Percentiles rank a stretch among this genome's conserved stretches.
phyloP scores from a whole-genome alignment of 805 yeast genomes.

The Saturnispora silvae region DNA sequence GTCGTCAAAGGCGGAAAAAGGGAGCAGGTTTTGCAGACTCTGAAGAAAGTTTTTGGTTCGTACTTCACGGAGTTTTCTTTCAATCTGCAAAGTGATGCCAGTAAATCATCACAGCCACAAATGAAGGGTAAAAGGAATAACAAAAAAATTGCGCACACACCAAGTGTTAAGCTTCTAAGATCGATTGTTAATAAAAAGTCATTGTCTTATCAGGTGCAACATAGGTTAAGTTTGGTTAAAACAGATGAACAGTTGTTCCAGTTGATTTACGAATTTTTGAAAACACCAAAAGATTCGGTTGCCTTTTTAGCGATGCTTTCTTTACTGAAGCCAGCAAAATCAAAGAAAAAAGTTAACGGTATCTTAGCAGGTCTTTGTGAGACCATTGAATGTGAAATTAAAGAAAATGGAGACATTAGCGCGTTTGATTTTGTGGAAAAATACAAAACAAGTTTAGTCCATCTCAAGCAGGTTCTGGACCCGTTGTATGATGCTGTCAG shows the following conservation, averaged over 20 bases:
- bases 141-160: conserved; percentile 1
- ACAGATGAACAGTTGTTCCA: not conserved
- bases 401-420: not conserved
- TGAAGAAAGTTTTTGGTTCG: not conserved
- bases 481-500: not conserved
- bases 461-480: not conserved
- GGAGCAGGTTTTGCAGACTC: not conserved
- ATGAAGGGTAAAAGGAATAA: not conserved
- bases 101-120: not conserved
- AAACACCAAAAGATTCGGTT: conserved; percentile 1
- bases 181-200: not conserved
- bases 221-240: not conserved
- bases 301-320: not conserved
- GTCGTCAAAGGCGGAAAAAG: not conserved
- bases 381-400: conserved; percentile 1
- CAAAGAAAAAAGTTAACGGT: not conserved
- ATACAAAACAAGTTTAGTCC: not conserved
- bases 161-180: conserved; percentile 3
- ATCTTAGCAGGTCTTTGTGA: conserved; percentile 1
- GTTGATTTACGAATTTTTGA: not conserved
- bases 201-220: conserved; percentile 1
- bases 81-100: too few species aligned
- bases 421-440: conserved; percentile 5
- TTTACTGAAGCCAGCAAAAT: conserved; percentile 2
- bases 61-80: not conserved